phyloP scores from a whole-genome alignment of 176 grass and related monocot genomes.

The Pharus latifolius region DNA sequence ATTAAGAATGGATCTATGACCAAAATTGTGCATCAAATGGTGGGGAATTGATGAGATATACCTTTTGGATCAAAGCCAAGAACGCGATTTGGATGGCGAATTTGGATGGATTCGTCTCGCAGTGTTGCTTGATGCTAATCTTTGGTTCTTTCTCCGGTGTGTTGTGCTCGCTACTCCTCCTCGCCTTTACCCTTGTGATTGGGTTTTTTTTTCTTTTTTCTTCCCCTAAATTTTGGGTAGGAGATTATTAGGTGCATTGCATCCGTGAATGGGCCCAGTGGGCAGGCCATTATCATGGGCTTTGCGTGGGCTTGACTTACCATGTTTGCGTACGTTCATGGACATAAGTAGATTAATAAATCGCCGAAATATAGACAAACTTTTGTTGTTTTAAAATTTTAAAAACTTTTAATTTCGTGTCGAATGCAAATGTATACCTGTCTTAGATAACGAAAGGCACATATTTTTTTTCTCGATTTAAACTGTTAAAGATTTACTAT shows the following conservation, averaged over 20 bases:
- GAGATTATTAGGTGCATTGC: background rate
- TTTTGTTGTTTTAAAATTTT: too few species aligned
- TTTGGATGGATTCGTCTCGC: background rate
- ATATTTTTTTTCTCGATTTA: too few species aligned
- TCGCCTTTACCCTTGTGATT: slow-evolving; percentile 1
- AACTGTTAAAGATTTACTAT: too few species aligned
- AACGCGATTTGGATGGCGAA: background rate
- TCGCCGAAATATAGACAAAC: too few species aligned
- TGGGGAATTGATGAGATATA: background rate
- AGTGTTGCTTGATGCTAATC: slow-evolving; percentile 2
- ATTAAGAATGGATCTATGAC: background rate
- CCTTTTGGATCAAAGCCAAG: background rate
- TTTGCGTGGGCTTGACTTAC: background rate
- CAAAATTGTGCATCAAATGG: background rate
- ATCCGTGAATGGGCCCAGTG: background rate
- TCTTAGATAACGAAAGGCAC: too few species aligned
- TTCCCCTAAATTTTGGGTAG: background rate
- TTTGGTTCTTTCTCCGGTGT: background rate
- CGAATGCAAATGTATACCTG: too few species aligned
- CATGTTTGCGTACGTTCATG: background rate
- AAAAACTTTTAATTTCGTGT: too few species aligned
- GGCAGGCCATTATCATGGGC: background rate
- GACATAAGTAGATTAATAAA: too few species aligned
- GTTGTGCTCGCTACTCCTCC: background rate
- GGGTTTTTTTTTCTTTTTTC: slow-evolving; percentile 12